These are phyloP conservation scores for Colletotrichum scovillei DNA, from an alignment of 2,329 filamentous ascomycete species.

Conservation along the genomic window DNA sequence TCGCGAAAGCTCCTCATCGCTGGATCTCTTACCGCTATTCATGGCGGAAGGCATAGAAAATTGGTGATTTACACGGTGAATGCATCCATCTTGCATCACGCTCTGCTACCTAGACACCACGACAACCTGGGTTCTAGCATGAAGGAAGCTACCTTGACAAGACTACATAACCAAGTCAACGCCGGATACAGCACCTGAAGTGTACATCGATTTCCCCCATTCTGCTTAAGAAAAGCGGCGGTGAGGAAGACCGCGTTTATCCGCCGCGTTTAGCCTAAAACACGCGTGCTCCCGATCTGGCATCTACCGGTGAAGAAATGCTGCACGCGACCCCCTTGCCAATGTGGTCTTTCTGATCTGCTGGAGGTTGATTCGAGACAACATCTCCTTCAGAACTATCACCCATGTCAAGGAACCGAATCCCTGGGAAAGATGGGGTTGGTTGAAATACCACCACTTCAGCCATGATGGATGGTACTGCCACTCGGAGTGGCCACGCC, in stretches of 20 bases:
- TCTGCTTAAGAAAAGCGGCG: neutral
- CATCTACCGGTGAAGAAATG: conserved; percentile 13
- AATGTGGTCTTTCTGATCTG: neutral
- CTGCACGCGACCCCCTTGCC: neutral
- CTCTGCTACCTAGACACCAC: neutral
- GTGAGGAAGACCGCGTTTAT: conserved; percentile 14
- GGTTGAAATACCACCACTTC: neutral
- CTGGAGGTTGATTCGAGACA: neutral
- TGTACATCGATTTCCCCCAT: neutral
- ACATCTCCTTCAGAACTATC: neutral
- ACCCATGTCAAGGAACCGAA: neutral
- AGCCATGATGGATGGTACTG: neutral
- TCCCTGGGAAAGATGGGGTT: neutral
- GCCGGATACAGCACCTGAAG: neutral
- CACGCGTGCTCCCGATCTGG: conserved; percentile 5
- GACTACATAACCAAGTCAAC: neutral
- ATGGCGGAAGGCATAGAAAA: neutral
- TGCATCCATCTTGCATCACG: neutral
- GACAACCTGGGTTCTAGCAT: neutral
- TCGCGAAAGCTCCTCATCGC: neutral
- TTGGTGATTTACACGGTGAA: neutral
- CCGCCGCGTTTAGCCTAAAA: conserved; percentile 28
- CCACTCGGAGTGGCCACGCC: no score
- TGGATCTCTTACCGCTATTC: neutral
- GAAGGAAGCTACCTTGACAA: neutral